phyloP scores from a whole-genome alignment of 1,284 basidiomycete species.

The Taiwanofungus camphoratus region DNA sequence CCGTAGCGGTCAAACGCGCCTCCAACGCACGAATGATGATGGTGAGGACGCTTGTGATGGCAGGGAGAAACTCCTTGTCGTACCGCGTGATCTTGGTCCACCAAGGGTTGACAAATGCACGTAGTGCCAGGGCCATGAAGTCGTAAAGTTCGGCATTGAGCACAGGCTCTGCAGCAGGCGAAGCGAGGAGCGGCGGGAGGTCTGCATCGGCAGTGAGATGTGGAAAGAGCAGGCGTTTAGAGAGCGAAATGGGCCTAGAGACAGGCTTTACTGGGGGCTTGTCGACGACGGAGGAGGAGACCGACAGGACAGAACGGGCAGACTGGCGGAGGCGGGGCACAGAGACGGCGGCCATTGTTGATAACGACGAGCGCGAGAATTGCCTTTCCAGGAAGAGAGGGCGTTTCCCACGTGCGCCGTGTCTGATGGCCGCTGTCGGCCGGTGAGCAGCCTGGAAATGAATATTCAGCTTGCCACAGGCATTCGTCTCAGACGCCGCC shows the following conservation, averaged over 20 bases:
- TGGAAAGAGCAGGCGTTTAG: slow-evolving; percentile 69
- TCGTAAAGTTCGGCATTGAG: slow-evolving; percentile 70
- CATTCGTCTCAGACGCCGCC: too few relatives aligned
- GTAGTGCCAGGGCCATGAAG: slow-evolving; percentile 67
- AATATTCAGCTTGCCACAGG: too few relatives aligned
- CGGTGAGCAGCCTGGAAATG: slow-evolving; percentile 1
- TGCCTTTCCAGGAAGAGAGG: slow-evolving; percentile 7
- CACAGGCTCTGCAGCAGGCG: slow-evolving; percentile 39
- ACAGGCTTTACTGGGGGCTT: slow-evolving; percentile 16
- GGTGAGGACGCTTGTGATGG: slow-evolving; percentile 56
- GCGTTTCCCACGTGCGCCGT: not conserved
- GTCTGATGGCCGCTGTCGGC: not conserved
- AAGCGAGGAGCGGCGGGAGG: slow-evolving; percentile 49
- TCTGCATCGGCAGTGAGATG: slow-evolving; percentile 37
- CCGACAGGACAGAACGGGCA: slow-evolving; percentile 25
- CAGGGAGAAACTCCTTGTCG: slow-evolving; percentile 75
- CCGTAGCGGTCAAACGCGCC: slow-evolving; percentile 45
- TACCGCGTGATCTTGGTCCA: slow-evolving; percentile 77
- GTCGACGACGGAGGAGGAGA: slow-evolving; percentile 27
- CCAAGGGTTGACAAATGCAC: slow-evolving; percentile 76
- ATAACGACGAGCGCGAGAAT: slow-evolving; percentile 8
- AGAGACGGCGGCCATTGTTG: slow-evolving; percentile 22
- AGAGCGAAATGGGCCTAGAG: slow-evolving; percentile 36
- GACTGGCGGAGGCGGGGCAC: slow-evolving; percentile 19
- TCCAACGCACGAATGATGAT: slow-evolving; percentile 58